Base-by-base conservation (phyloP, 2,329 filamentous ascomycete species). In the Aurifilum marmelostoma region DNA sequence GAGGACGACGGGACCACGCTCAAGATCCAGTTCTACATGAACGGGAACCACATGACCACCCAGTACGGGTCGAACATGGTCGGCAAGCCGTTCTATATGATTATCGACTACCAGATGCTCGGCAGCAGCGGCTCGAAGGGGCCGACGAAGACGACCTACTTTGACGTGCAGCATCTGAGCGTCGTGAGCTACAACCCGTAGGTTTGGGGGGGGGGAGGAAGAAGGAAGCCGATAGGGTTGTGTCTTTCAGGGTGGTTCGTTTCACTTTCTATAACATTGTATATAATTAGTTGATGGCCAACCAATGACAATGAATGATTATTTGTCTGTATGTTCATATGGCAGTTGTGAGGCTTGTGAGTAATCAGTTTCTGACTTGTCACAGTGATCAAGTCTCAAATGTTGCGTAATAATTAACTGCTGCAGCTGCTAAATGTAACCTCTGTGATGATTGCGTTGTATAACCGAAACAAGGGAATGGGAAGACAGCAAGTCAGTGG, bases 21-120 rank as follows among this genome's bases (percentile, higher is more conserved):
- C 8, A 78, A 79, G 47, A 80, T 82, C 1, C 83, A 83, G 68
- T 87, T 86, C 74, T 87, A 83, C 73, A 78, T 87, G 75, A 82
- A 87, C 72, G 83, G 80, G 3, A 73, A 73, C 24, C 76, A 83
- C 43, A 74, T 85, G 16, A 79, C 82, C 16, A 85, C 80, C 0
- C 84, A 87, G 73, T 79, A 81, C 59, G 85, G 83, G 2, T 79
- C 77, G 2, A 79, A 77, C 0, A 85, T 82, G 74, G 79, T 84
- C 7, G 83, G 83, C 1, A 78, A 82, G 72, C 75, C 80, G 0
- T 77, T 83, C 73, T 79, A 79, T 43, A 69, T 81, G 74, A 71
- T 71, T 32, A 72, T 73, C 50, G 72, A 73, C 56, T 73, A 73
- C 58, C 72, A 73, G 62, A 73, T 72, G 71, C 37, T 72, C 66